These are phyloP conservation scores for Delonix regia DNA, from an alignment of 306 rosid genomes.

Conservation along the genomic window DNA sequence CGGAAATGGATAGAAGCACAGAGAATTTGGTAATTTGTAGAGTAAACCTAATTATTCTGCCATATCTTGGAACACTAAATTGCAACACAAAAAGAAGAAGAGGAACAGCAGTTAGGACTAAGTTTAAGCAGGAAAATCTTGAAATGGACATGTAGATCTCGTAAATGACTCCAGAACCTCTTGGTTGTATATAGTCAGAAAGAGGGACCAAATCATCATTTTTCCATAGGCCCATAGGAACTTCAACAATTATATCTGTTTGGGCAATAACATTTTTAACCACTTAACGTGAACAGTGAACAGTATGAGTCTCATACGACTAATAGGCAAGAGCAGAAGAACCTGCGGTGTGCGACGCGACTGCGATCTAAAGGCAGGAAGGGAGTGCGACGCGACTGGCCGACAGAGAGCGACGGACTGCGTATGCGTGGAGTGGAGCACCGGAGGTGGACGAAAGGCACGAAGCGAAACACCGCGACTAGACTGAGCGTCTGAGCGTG, in stretches of 20 bases:
- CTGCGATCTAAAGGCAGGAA: no score
- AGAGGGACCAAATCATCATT: background rate
- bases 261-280: background rate
- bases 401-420: no score
- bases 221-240: constrained; percentile 5
- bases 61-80: background rate
- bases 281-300: background rate
- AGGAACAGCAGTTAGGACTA: constrained; percentile 1
- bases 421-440: no score
- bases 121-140: constrained; percentile 10
- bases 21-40: background rate
- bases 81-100: background rate
- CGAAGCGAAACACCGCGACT: no score
- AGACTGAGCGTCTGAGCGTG: no score
- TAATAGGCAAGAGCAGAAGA: no score
- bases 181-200: background rate
- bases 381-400: no score
- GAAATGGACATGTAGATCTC: constrained; percentile 4
- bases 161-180: background rate
- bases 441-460: no score
- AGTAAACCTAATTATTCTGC: background rate
- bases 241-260: background rate
- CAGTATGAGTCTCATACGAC: no score
- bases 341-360: no score
- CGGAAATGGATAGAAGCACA: background rate